Percentiles rank a stretch among this genome's conserved stretches.
phyloP scores from a whole-genome alignment of 441 rosid genomes.

The Populus hybrid region DNA sequence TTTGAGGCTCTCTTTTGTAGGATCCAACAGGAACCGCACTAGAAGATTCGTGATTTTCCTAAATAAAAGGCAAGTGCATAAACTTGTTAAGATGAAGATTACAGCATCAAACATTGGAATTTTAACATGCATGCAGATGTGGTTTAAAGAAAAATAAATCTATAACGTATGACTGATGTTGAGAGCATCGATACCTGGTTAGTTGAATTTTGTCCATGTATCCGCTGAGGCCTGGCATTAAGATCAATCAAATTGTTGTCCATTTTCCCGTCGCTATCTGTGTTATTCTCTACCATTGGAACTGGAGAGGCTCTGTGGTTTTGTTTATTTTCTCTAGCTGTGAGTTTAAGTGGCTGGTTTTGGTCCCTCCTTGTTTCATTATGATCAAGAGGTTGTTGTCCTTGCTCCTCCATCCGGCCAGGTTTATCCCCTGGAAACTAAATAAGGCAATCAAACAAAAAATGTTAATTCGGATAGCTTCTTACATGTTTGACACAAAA shows the following conservation, averaged over 20 bases:
- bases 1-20: constrained; percentile 59
- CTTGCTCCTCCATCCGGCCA: constrained; percentile 41
- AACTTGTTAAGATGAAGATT: not conserved
- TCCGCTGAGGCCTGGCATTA: constrained; percentile 60
- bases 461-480: constrained; percentile 11
- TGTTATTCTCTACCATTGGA: constrained; percentile 35
- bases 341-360: constrained; percentile 30
- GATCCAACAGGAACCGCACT: constrained; percentile 58
- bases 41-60: constrained; percentile 46
- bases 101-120: not conserved
- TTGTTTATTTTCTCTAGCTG: constrained; percentile 43
- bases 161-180: constrained; percentile 5
- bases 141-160: not conserved
- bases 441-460: constrained; percentile 24
- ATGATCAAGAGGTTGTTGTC: constrained; percentile 32
- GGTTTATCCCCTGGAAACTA: constrained; percentile 84
- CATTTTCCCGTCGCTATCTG: constrained; percentile 43
- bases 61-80: constrained; percentile 8
- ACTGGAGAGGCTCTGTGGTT: constrained; percentile 41
- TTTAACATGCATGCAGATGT: constrained; percentile 8
- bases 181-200: constrained; percentile 43
- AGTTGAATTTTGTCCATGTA: constrained; percentile 46
- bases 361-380: constrained; percentile 43
- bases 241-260: constrained; percentile 60
- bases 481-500: constrained; percentile 11